Percentiles rank a stretch among this genome's conserved stretches.
Conservation (phyloP, 2,329 filamentous ascomycete genomes). For the Davidsoniella neocaledoniae region DNA sequence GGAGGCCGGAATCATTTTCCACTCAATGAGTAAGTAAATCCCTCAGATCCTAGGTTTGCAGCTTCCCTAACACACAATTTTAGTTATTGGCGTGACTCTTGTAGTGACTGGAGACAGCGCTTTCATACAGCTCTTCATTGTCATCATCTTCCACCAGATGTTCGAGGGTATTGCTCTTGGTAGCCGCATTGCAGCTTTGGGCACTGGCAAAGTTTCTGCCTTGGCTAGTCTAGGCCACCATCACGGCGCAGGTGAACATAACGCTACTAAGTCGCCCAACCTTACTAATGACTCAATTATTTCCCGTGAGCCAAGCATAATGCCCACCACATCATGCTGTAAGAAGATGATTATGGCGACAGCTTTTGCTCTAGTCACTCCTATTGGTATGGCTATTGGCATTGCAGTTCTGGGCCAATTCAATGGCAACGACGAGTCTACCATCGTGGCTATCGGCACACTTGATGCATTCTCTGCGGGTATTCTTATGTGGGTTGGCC, state of each 20-base stretch:
- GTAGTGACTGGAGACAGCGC: constrained; percentile 41
- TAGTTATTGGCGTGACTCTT: constrained; percentile 46
- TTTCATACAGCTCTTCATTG: constrained; percentile 41
- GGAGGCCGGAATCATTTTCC: constrained; percentile 59
- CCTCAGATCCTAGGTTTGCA: neutral
- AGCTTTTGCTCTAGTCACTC: constrained; percentile 54
- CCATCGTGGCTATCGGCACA: constrained; percentile 55
- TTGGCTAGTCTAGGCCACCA: constrained; percentile 16
- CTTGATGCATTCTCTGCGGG: constrained; percentile 59
- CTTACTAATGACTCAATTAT: neutral
- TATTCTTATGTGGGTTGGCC: constrained; percentile 62
- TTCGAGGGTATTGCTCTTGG: constrained; percentile 61
- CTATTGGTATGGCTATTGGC: constrained; percentile 66
- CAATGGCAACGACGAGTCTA: constrained; percentile 55
- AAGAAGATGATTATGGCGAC: constrained; percentile 45
- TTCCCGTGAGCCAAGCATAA: constrained; percentile 9
- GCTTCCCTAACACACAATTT: neutral
- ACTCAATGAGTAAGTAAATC: constrained; percentile 43
- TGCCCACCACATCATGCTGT: constrained; percentile 21
- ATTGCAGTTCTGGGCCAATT: constrained; percentile 53
- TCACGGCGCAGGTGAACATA: constrained; percentile 6
- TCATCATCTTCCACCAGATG: constrained; percentile 64
- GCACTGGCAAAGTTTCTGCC: constrained; percentile 15
- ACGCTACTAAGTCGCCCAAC: neutral
- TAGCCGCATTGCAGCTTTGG: constrained; percentile 45